These are phyloP conservation scores for Penicillium bovifimosum DNA, from an alignment of 495 filamentous ascomycete species.

Conservation along the genomic window DNA sequence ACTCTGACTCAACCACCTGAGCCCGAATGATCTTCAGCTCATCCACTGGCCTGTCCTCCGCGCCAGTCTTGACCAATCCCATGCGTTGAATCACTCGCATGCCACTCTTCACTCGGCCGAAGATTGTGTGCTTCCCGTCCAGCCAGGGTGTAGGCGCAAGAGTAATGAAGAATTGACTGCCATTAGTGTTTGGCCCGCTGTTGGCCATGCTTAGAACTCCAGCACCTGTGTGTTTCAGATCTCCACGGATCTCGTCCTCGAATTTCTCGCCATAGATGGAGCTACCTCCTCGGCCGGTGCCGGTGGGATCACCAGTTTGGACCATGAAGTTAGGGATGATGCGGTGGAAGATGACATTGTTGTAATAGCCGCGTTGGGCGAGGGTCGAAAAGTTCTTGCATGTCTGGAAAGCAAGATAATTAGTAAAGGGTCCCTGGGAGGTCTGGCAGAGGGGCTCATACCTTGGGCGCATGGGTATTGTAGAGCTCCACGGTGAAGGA, in stretches of 20 bases:
- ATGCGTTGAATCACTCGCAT: slow-evolving; percentile 80
- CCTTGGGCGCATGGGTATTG: slow-evolving; percentile 68
- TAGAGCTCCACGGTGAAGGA: slow-evolving; percentile 87
- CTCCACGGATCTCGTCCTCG: slow-evolving; percentile 77
- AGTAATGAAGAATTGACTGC: slow-evolving; percentile 83
- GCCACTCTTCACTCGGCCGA: slow-evolving; percentile 83
- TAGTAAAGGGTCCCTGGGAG: background rate
- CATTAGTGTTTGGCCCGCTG: slow-evolving; percentile 89
- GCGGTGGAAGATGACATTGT: slow-evolving; percentile 80
- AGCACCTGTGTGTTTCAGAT: slow-evolving; percentile 88
- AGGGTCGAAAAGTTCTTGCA: slow-evolving; percentile 86
- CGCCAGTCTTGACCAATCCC: slow-evolving; percentile 82
- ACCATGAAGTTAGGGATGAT: slow-evolving; percentile 97
- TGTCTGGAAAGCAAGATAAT: slow-evolving; percentile 45
- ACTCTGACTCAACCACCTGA: slow-evolving; percentile 54
- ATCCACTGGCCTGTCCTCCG: slow-evolving; percentile 72
- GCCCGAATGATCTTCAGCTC: slow-evolving; percentile 78
- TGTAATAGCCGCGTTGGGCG: slow-evolving; percentile 78
- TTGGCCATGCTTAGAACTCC: slow-evolving; percentile 96
- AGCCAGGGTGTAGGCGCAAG: slow-evolving; percentile 94
- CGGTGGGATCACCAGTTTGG: slow-evolving; percentile 93
- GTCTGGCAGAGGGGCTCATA: slow-evolving; percentile 16
- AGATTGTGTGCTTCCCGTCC: slow-evolving; percentile 97
- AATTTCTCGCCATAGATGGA: slow-evolving; percentile 95
- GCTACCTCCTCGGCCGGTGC: slow-evolving; percentile 84